These are phyloP conservation scores for Agrocybe praecox DNA, from an alignment of 768 basidiomycete species.

Conservation along the genomic window DNA sequence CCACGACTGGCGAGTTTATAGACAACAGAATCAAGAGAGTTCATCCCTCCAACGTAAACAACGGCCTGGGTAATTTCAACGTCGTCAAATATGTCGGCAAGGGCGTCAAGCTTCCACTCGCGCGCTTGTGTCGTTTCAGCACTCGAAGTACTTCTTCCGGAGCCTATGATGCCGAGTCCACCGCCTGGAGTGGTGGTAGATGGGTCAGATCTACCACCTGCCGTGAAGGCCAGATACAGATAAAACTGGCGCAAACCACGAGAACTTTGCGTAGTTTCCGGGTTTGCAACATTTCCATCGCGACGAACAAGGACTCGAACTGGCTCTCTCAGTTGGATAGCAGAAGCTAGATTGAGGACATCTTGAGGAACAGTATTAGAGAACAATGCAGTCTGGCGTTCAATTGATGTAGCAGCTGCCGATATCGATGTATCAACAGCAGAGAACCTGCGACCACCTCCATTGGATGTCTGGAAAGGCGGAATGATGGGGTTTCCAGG, in stretches of 20 bases:
- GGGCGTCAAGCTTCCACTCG: constrained; percentile 94
- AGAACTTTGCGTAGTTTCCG: constrained; percentile 66
- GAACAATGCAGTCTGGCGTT: constrained; percentile 93
- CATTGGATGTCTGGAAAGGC: constrained; percentile 35
- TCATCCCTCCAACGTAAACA: constrained; percentile 89
- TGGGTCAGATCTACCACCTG: constrained; percentile 72
- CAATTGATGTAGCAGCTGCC: constrained; percentile 45
- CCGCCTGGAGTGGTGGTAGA: constrained; percentile 43
- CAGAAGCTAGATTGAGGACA: constrained; percentile 92
- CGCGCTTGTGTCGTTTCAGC: constrained; percentile 85
- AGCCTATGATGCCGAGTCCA: constrained; percentile 90
- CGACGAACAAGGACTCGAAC: constrained; percentile 97
- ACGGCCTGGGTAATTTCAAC: constrained; percentile 79
- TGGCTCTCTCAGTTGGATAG: constrained; percentile 93
- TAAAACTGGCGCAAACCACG: constrained; percentile 94
- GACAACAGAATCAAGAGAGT: constrained; percentile 83
- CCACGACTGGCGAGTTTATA: constrained; percentile 88
- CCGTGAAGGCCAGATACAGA: constrained; percentile 93
- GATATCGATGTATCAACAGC: constrained; percentile 45
- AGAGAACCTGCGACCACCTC: constrained; percentile 59
- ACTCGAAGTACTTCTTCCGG: constrained; percentile 80
- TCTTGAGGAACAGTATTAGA: constrained; percentile 99
- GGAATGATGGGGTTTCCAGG: constrained; percentile 36
- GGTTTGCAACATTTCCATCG: constrained; percentile 79
- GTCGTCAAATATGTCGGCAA: constrained; percentile 89